These are phyloP conservation scores for Ramichloridium luteum DNA, from an alignment of 2,329 filamentous ascomycete species.

Conservation along the genomic window DNA sequence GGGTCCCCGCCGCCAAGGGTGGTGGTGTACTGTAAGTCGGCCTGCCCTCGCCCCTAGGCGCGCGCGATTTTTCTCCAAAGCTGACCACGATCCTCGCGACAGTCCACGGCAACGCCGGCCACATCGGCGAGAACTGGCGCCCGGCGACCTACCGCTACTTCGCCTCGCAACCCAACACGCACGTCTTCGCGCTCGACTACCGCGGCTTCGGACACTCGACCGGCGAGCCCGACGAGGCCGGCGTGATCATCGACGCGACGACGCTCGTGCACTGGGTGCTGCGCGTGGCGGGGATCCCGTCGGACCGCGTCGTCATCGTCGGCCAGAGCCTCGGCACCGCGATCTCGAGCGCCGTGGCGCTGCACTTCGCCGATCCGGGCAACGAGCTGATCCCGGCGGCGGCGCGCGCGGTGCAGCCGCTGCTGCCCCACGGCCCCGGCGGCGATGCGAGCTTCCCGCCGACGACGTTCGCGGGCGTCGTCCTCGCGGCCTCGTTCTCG, in stretches of 20 bases:
- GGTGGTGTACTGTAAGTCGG: constrained; percentile 40
- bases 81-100: background rate
- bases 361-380: constrained; percentile 45
- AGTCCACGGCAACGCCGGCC: constrained; percentile 61
- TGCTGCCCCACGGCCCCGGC: background rate
- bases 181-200: constrained; percentile 83
- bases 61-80: too few species aligned
- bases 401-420: constrained; percentile 5
- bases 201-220: constrained; percentile 75
- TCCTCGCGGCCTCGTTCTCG: constrained; percentile 71
- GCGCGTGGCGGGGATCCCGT: constrained; percentile 48
- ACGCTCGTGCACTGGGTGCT: constrained; percentile 63
- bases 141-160: constrained; percentile 67
- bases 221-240: constrained; percentile 66
- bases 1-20: constrained; percentile 37
- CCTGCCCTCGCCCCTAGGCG: background rate
- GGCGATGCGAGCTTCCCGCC: constrained; percentile 4
- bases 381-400: constrained; percentile 11
- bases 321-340: constrained; percentile 86
- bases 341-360: constrained; percentile 60
- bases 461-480: constrained; percentile 62
- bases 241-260: constrained; percentile 67
- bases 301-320: constrained; percentile 63
- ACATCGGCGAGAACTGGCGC: constrained; percentile 66
- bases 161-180: constrained; percentile 58